A percentile compares a stretch with the other conserved stretches of the same genome.
Evolutionary conservation across 1,284 basidiomycete genomes (phyloP).

Genomic region (Somion occarium): DNA sequence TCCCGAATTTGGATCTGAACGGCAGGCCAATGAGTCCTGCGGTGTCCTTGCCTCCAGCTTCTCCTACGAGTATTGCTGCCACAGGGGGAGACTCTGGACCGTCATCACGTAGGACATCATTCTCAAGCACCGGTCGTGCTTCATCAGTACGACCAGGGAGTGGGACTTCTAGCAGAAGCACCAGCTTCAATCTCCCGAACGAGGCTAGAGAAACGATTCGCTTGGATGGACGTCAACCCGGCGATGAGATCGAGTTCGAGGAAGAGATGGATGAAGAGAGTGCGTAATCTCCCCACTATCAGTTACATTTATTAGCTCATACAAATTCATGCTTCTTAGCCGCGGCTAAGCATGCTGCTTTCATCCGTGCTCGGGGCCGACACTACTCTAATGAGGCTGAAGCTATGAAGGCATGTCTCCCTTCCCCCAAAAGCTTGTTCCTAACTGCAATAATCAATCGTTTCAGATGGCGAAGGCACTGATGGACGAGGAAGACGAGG

Average conservation of each 20-base stretch:
- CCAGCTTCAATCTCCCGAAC: slow-evolving; percentile 75
- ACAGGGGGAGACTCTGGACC: slow-evolving; percentile 45
- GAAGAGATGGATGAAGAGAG: slow-evolving; percentile 88
- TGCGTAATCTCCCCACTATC: slow-evolving; percentile 34
- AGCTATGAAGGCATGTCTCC: slow-evolving; percentile 73
- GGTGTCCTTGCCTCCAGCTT: slow-evolving; percentile 24
- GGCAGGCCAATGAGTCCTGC: slow-evolving; percentile 22
- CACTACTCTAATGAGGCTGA: slow-evolving; percentile 93
- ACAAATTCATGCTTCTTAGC: slow-evolving; percentile 36
- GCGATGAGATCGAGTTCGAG: slow-evolving; percentile 60
- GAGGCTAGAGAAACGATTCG: slow-evolving; percentile 58
- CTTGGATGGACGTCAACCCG: slow-evolving; percentile 33
- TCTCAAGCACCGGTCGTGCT: slow-evolving; percentile 57
- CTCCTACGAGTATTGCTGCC: slow-evolving; percentile 26
- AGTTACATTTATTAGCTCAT: slow-evolving; percentile 2
- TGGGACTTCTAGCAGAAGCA: slow-evolving; percentile 70
- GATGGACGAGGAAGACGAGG: slow-evolving; percentile 67
- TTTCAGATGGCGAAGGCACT: slow-evolving; percentile 59
- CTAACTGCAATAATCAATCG: slow-evolving; percentile 5
- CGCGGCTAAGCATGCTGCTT: slow-evolving; percentile 77
- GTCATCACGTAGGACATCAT: slow-evolving; percentile 76
- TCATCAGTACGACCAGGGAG: slow-evolving; percentile 53
- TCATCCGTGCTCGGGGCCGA: slow-evolving; percentile 74
- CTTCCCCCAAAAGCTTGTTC: slow-evolving; percentile 9
- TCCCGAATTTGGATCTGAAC: slow-evolving; percentile 58